Percentiles rank a stretch among this genome's conserved stretches.
Evolutionary conservation across 139 green algal genomes (phyloP).

Genomic region (Edaphochlamys debaryana): DNA sequence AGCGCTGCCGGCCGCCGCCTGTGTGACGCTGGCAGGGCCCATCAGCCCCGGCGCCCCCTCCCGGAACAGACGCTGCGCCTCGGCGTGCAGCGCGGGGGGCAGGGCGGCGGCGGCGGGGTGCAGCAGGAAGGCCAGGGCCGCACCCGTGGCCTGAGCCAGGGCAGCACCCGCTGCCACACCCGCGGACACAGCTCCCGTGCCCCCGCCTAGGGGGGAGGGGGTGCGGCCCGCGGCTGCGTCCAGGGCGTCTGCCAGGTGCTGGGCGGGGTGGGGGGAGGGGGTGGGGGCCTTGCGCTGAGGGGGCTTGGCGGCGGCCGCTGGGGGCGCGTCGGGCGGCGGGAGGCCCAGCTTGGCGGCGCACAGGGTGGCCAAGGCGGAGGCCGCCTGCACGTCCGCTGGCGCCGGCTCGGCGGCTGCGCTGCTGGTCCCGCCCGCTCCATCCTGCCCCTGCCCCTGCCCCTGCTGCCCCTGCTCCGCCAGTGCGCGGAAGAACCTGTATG

Average conservation of each 20-base stretch:
- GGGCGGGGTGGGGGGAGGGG: not conserved
- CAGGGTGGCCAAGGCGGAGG: not conserved
- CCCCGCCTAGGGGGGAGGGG: too few relatives aligned
- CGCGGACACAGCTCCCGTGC: too few relatives aligned
- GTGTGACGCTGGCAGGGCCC: not conserved
- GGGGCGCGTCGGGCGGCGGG: too few relatives aligned
- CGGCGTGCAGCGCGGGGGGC: not conserved
- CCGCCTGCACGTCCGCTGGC: not conserved
- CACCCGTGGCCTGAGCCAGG: too few relatives aligned
- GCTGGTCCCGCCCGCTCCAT: too few relatives aligned
- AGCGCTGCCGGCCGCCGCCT: too few relatives aligned
- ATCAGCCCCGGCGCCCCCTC: not conserved
- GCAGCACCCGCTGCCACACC: too few relatives aligned
- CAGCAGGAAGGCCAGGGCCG: slow-evolving; percentile 52
- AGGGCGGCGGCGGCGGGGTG: slow-evolving; percentile 36
- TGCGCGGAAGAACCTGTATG: slow-evolving; percentile 35
- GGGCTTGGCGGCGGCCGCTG: not conserved
- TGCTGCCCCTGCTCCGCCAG: not conserved
- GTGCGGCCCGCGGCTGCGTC: too few relatives aligned
- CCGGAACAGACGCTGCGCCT: slow-evolving; percentile 24
- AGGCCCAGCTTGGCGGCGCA: slow-evolving; percentile 27
- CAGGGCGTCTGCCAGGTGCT: slow-evolving; percentile 36
- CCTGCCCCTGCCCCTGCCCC: slow-evolving; percentile 8
- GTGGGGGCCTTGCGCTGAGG: not conserved
- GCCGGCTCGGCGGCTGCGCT: too few relatives aligned